These are phyloP conservation scores for Lolium multiflorum DNA, from an alignment of 176 grass and related monocot species.

Conservation along the genomic window DNA sequence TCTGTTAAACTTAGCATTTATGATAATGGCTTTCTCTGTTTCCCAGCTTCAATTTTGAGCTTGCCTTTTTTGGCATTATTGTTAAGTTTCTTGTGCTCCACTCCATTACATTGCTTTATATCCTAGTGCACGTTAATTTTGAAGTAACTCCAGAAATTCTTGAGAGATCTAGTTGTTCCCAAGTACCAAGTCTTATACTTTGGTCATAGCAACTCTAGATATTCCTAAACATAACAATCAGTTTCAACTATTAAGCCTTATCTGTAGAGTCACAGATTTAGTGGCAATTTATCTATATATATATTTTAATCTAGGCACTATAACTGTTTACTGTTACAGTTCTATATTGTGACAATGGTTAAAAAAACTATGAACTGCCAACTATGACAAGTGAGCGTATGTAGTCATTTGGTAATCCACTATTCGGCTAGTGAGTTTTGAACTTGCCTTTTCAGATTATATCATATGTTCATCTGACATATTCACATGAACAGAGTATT, in stretches of 20 bases:
- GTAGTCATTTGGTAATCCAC: background rate
- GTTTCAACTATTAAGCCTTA: conserved; percentile 24
- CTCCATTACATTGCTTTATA: conserved; percentile 7
- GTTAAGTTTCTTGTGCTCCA: conserved; percentile 27
- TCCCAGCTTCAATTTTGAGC: conserved; percentile 16
- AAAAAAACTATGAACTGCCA: background rate
- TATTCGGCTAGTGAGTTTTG: conserved; percentile 21
- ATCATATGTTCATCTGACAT: background rate
- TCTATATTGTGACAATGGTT: background rate
- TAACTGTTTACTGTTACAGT: background rate
- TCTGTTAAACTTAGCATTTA: conserved; percentile 31
- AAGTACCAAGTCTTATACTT: background rate
- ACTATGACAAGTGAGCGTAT: conserved; percentile 9
- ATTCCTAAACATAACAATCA: conserved; percentile 6
- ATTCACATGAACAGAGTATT: conserved; percentile 1
- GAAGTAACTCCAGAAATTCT: conserved; percentile 15
- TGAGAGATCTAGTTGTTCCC: conserved; percentile 14
- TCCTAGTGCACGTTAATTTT: conserved; percentile 21
- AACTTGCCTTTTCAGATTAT: conserved; percentile 34
- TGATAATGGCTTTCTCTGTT: conserved; percentile 26
- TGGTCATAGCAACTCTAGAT: background rate
- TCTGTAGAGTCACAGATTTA: conserved; percentile 12
- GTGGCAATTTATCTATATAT: background rate
- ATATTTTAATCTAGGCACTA: background rate
- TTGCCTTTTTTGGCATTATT: conserved; percentile 6